Evolutionary conservation across 1,139 yeast species (phyloP), one percentile per base, ranked within the genome.

Genomic region (Trichomonascaceae sp.): DNA sequence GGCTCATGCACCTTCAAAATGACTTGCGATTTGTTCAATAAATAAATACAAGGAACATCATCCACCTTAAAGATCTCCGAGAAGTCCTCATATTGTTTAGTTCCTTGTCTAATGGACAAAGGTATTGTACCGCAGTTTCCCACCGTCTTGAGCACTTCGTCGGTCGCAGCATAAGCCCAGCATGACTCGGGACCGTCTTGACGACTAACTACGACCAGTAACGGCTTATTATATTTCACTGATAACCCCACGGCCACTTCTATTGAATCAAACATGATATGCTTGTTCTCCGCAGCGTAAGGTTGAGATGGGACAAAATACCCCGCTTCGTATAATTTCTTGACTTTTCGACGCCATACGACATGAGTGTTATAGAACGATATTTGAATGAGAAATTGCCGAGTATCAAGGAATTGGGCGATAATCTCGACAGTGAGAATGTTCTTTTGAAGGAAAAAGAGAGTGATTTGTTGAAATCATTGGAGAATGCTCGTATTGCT

Each of bases 31-130:
- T 73, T 70, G 47, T 67, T 69, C 8, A 84, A 73, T 52, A 81
- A 71, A 66, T 72, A 79, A 57, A 79, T 70, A 59, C 80, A 74
- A 12, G 84, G 87, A 2, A 74, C 70, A 1, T 61, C 63, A 39
- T 76, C 73, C 32, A 73, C 71, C 0, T 77, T 78, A 61, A 81
- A 81, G 13, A 81, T 68, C 58, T 79, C 81, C 47, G 74, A 70
- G 60, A 85, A 83, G 59, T 71, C 72, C 0, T 62, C 66, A 59
- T 71, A 82, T 57, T 84, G 84, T 1, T 64, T 63, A 0, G 82
- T 69, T n/a, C 71, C 77, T 47, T 76, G 49, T 17, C 15, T 45
- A 17, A 50, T 38, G 24, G 48, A 43, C 22, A 50, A 32, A n/a
- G 52, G 49, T 6, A 50, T 50, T 15, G 52, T 22, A 17, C 52